phyloP scores from a whole-genome alignment of 768 basidiomycete species.

The Lanmaoa pseudosensibilis region DNA sequence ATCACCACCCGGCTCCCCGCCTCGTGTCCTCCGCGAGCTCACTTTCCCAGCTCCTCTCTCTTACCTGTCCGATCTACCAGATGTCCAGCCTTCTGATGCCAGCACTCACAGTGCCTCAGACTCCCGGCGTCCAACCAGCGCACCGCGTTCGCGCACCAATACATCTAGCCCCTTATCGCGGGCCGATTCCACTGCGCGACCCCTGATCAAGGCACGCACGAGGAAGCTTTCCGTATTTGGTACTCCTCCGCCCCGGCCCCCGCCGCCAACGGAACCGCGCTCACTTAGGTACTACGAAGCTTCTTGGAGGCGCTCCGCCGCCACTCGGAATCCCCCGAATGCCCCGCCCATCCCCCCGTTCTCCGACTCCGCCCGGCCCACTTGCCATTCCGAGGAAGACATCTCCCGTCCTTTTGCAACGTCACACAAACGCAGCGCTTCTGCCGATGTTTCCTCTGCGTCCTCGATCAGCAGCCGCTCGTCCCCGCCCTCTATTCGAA shows the following conservation, averaged over 20 bases:
- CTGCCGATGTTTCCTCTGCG: constrained; percentile 46
- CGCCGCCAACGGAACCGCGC: constrained; percentile 47
- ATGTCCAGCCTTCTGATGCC: constrained; percentile 10
- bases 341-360: constrained; percentile 15
- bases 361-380: constrained; percentile 24
- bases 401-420: constrained; percentile 31
- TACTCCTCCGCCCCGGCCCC: constrained; percentile 35
- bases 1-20: constrained; percentile 22
- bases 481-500: constrained; percentile 23
- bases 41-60: constrained; percentile 76
- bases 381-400: constrained; percentile 42
- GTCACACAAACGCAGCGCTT: constrained; percentile 43
- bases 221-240: constrained; percentile 42
- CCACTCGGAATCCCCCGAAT: background rate
- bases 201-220: constrained; percentile 17
- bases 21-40: constrained; percentile 50
- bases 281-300: constrained; percentile 47
- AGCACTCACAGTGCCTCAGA: constrained; percentile 5
- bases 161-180: constrained; percentile 26
- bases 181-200: constrained; percentile 5
- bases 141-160: constrained; percentile 4
- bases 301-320: constrained; percentile 47
- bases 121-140: background rate
- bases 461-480: constrained; percentile 34
- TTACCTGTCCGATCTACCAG: constrained; percentile 33